phyloP scores from a whole-genome alignment of 208 protist species.

The Trichomonas vaginalis region DNA sequence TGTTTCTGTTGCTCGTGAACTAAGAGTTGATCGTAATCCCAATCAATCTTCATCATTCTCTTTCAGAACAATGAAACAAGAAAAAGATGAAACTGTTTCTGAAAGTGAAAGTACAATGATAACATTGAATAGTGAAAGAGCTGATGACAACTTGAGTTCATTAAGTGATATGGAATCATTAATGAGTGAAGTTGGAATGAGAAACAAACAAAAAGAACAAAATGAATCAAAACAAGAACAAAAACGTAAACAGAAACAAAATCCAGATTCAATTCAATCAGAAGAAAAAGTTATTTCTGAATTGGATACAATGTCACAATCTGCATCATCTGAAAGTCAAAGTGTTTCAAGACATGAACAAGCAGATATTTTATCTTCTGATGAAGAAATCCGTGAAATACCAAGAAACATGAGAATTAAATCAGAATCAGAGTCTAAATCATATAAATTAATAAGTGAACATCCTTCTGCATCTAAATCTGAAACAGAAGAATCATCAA shows the following conservation, averaged over 20 bases:
- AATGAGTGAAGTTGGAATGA: not conserved
- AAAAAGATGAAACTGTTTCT: not conserved
- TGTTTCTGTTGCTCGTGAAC: not conserved
- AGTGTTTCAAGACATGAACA: not conserved
- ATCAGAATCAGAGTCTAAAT: not conserved
- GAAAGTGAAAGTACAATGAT: not conserved
- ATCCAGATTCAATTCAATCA: not conserved
- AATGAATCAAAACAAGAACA: not conserved
- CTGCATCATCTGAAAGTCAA: not conserved
- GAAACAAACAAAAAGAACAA: not conserved
- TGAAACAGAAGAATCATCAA: too few species aligned
- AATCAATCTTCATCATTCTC: not conserved
- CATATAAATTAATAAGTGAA: not conserved
- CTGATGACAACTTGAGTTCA: not conserved
- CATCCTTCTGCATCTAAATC: too few species aligned
- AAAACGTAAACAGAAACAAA: not conserved
- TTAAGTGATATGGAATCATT: not conserved
- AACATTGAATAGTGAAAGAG: not conserved
- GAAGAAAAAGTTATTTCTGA: not conserved
- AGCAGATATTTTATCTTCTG: not conserved
- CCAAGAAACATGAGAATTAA: not conserved
- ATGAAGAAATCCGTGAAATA: not conserved
- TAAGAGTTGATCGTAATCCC: not conserved
- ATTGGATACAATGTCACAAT: not conserved
- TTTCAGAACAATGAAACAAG: not conserved